Conservation (phyloP, 345 rosid genomes). For the Eucalyptus polyanthemos region DNA sequence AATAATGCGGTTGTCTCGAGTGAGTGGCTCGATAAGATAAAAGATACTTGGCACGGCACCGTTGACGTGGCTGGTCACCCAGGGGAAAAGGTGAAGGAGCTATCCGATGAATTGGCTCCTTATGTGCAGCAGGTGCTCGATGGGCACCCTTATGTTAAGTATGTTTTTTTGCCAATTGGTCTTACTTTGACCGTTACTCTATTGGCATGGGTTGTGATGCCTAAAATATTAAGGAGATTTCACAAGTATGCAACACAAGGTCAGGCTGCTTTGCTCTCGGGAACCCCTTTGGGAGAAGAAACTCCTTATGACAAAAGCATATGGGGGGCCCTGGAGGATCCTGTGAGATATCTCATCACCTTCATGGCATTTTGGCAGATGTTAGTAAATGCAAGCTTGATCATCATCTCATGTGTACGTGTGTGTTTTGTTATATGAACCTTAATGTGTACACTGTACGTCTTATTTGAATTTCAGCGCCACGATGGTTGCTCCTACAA, state of each 20-base stretch:
- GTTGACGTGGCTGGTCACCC: slow-evolving; percentile 13
- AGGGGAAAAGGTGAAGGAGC: not conserved
- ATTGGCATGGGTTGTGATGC: slow-evolving; percentile 88
- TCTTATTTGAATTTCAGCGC: slow-evolving; percentile 34
- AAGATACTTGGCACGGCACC: slow-evolving; percentile 35
- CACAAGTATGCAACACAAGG: slow-evolving; percentile 48
- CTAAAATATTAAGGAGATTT: slow-evolving; percentile 57
- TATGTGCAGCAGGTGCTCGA: not conserved
- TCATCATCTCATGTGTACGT: not conserved
- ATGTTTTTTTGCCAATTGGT: slow-evolving; percentile 47
- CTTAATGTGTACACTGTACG: not conserved
- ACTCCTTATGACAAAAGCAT: slow-evolving; percentile 70
- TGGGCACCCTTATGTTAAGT: slow-evolving; percentile 7
- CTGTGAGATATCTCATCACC: slow-evolving; percentile 58
- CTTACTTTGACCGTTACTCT: slow-evolving; percentile 42
- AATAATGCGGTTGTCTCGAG: slow-evolving; percentile 7
- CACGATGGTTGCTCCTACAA: slow-evolving; percentile 79
- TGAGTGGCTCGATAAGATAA: slow-evolving; percentile 55
- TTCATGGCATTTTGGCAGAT: slow-evolving; percentile 75
- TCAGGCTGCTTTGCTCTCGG: slow-evolving; percentile 37
- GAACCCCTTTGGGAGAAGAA: slow-evolving; percentile 12
- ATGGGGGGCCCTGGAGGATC: slow-evolving; percentile 92
- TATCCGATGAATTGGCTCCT: not conserved
- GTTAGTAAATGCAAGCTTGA: slow-evolving; percentile 16
- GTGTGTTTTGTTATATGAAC: not conserved